Evolutionary conservation across 2,329 filamentous ascomycete genomes (phyloP), one percentile per base, ranked within the genome.

Genomic region (Fusarium miscanthi): DNA sequence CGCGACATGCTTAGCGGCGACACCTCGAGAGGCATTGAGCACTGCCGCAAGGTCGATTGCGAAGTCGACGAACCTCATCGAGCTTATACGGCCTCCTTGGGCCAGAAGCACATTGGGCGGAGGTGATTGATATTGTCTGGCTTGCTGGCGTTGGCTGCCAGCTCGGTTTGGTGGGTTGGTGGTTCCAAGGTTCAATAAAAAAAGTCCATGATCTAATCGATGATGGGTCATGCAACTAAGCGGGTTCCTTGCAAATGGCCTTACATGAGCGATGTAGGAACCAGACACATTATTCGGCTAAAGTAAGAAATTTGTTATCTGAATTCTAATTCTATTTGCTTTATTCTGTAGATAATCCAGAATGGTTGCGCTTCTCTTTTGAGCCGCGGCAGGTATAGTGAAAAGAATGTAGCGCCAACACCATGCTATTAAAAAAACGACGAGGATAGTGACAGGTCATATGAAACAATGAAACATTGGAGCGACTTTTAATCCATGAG

Each of bases 1-100:
- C 65, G 88, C 88, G 53, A 88, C 79, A 80, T 92, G 90, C 80
- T 88, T 90, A 53, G 86, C 82, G 53, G 91, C 92, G 68, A 95
- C 87, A 38, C 88, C 88, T 66, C 90, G 88, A 56, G 92, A 91
- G 79, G 90, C 92, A 84, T 87, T 90, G 80, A 92, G 86, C 72
- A 95, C 85, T 68, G 91, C 89, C 74, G 91, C 89, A 76, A 92
- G 84, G 83, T 95, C 93, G 79, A 94, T 85, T 70, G 86, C 83
- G 78, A 87, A 89, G 83, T 88, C 91, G 83, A 87, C 88, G 86
- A 90, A 84, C 81, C 88, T 84, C 88, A 90, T 90, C 74, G 75
- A 70, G 75, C 49, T 49, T 77, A 66, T 52, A 48, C 65, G 70
- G 71, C 75, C 77, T 76, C 70, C 35, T 41, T 58, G 63, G 66